phyloP scores from a whole-genome alignment of 768 basidiomycete genomes.

The Boletus bicolor region DNA sequence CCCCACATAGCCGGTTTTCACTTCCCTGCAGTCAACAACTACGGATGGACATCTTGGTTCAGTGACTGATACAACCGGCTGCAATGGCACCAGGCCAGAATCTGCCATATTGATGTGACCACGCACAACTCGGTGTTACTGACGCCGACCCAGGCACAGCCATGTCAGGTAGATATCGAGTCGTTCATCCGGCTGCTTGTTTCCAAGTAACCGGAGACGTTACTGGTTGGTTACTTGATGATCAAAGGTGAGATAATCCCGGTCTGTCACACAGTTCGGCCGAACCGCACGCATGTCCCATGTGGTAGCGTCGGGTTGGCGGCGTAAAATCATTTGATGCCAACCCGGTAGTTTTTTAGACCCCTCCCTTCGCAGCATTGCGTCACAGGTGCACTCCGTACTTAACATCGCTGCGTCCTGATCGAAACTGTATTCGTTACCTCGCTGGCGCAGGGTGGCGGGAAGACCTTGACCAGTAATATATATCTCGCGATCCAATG shows the following conservation, averaged over 20 bases:
- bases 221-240: not conserved
- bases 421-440: not conserved
- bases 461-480: not conserved
- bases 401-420: not conserved
- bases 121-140: not conserved
- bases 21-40: not conserved
- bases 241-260: constrained; percentile 3
- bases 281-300: not conserved
- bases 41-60: not conserved
- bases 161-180: not conserved
- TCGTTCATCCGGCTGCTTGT: not conserved
- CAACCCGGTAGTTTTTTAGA: not conserved
- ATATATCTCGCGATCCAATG: not conserved
- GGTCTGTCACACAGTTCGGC: constrained; percentile 4
- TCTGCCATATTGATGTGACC: not conserved
- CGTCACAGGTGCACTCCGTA: not conserved
- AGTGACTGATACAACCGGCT: not conserved
- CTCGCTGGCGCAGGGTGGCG: not conserved
- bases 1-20: not conserved
- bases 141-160: not conserved
- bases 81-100: no score
- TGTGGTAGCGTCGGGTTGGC: not conserved
- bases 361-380: not conserved
- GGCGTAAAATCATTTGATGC: not conserved
- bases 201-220: constrained; percentile 10